Evolutionary conservation across 176 grass and related monocot species (phyloP).

Genomic region (bread wheat (Triticum aestivum)): DNA sequence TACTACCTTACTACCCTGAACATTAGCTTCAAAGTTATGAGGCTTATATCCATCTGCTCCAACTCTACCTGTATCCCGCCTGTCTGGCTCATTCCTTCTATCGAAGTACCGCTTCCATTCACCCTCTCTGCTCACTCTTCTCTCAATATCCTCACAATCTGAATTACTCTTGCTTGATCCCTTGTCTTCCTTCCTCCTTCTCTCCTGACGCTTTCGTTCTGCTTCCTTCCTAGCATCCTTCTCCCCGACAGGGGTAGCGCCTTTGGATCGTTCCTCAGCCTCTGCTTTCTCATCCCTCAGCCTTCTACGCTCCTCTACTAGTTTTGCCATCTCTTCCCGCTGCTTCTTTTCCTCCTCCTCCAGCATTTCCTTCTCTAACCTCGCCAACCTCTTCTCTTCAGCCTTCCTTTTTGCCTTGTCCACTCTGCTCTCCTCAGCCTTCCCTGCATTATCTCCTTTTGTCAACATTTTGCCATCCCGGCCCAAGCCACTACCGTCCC

Average conservation of each 20-base stretch:
- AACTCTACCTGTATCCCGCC: slow-evolving; percentile 27
- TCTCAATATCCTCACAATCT: slow-evolving; percentile 76
- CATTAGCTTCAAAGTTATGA: slow-evolving; percentile 41
- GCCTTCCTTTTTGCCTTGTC: slow-evolving; percentile 87
- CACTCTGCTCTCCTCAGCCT: slow-evolving; percentile 63
- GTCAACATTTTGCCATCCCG: slow-evolving; percentile 36
- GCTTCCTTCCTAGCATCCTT: slow-evolving; percentile 64
- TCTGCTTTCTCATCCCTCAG: slow-evolving; percentile 82
- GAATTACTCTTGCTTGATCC: slow-evolving; percentile 90
- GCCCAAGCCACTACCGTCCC: slow-evolving; percentile 32
- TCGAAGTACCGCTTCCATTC: slow-evolving; percentile 56
- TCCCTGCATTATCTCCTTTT: slow-evolving; percentile 59
- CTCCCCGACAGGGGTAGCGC: slow-evolving; percentile 63
- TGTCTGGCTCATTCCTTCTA: slow-evolving; percentile 55
- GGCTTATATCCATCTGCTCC: slow-evolving; percentile 41
- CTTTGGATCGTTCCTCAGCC: slow-evolving; percentile 71
- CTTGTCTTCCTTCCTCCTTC: slow-evolving; percentile 85
- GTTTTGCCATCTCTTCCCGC: slow-evolving; percentile 77
- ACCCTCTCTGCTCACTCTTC: slow-evolving; percentile 46
- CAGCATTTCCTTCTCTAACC: slow-evolving; percentile 88
- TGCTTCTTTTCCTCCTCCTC: slow-evolving; percentile 99
- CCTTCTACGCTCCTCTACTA: slow-evolving; percentile 89
- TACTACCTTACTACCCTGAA: slow-evolving; percentile 36
- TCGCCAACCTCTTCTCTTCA: slow-evolving; percentile 79
- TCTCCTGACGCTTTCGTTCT: slow-evolving; percentile 60